Evolutionary conservation across 441 rosid species (phyloP), one percentile per base, ranked within the genome.

Genomic region (Croton laevigatus): DNA sequence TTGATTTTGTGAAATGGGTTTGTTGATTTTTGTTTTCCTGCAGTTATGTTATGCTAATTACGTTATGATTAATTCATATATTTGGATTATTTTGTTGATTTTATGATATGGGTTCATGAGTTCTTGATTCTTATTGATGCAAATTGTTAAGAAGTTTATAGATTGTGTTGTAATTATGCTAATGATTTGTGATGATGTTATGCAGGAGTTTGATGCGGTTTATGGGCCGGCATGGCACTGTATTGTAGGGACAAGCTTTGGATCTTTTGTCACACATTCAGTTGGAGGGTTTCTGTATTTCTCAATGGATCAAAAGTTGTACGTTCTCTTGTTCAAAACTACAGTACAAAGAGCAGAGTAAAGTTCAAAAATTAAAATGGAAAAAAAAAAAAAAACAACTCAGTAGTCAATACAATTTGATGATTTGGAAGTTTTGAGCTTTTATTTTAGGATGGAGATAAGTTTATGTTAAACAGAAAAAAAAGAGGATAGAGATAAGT

Each of bases 211-310:
- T 69, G 89, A 85, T 81, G 80, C 78, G 64, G 83, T 75, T 3
- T 83, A 85, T 69, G 89, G 89, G 37, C 89, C 89, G 37, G 87
- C 89, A 1, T 85, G 89, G 89, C 89, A 85, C 73, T 85, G 89
- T 55, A 81, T 85, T 14, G 89, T 85, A 48, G 89, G 89, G 76
- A 81, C 83, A 40, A 83, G 85, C 77, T 85, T 85, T 65, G 89
- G 89, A 40, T 85, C 89, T 11, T 85, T 85, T 61, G 89, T 85
- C 64, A 85, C 89, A 1, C 85, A 83, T 75, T 85, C 89, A 22
- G 85, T 83, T 23, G 85, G 89, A 58, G 89, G 89, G 12, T 85
- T 85, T 71, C 75, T 85, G 42, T 85, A 85, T 75, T 85, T 85
- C 75, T 81, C 89, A 32, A 76, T 85, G 79, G 86, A 85, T 77